These are phyloP conservation scores for Saccharomyces mikatae DNA, from an alignment of 805 yeast species.

Conservation along the genomic window DNA sequence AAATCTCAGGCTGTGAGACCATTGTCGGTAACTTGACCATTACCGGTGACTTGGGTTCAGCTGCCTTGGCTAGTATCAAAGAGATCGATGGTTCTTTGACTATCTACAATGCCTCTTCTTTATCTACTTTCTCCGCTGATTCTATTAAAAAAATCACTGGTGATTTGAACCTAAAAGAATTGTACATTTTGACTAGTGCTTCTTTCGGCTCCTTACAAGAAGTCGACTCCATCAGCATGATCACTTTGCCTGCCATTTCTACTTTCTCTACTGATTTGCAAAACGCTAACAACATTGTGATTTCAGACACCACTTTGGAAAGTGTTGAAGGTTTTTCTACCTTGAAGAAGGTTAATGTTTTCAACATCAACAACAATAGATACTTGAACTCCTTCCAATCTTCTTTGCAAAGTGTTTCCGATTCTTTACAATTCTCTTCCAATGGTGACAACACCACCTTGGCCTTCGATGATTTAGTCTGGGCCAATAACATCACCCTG, in stretches of 20 bases:
- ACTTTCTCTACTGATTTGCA: slow-evolving; percentile 64
- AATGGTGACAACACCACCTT: slow-evolving; percentile 75
- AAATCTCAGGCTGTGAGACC: slow-evolving; percentile 63
- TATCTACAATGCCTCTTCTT: slow-evolving; percentile 55
- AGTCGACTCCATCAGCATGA: slow-evolving; percentile 73
- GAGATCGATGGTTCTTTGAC: slow-evolving; percentile 70
- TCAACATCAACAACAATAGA: slow-evolving; percentile 87
- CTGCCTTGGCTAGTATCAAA: slow-evolving; percentile 66
- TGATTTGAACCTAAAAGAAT: slow-evolving; percentile 48
- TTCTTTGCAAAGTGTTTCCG: slow-evolving; percentile 64
- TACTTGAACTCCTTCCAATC: slow-evolving; percentile 67
- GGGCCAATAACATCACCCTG: slow-evolving; percentile 87
- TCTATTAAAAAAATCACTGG: slow-evolving; percentile 67
- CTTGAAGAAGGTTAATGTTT: slow-evolving; percentile 40
- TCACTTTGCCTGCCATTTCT: slow-evolving; percentile 79
- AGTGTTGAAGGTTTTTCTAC: slow-evolving; percentile 56
- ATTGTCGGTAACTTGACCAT: slow-evolving; percentile 73
- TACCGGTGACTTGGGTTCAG: slow-evolving; percentile 54
- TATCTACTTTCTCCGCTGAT: slow-evolving; percentile 70
- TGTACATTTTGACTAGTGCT: slow-evolving; percentile 59
- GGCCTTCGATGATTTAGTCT: slow-evolving; percentile 55
- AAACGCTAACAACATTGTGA: slow-evolving; percentile 58
- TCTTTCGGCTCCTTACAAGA: slow-evolving; percentile 71
- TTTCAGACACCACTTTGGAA: slow-evolving; percentile 67
- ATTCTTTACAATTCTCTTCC: slow-evolving; percentile 69